Evolutionary conservation across 169 alveolate genomes (phyloP).

Genomic region (Sarcocystis neurona): DNA sequence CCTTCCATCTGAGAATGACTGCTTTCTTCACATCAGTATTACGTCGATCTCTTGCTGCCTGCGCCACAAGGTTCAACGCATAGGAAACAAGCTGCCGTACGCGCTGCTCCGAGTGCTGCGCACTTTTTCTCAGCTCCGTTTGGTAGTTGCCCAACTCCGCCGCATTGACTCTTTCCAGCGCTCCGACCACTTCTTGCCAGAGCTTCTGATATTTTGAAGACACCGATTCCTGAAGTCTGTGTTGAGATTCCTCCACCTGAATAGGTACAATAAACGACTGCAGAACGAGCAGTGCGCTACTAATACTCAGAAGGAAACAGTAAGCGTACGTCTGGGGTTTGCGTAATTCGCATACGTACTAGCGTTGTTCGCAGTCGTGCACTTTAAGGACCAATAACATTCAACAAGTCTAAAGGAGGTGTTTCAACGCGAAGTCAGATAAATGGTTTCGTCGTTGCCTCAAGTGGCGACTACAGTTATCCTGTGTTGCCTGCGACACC

Average conservation of each 20-base stretch:
- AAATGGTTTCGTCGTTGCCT: too few species aligned
- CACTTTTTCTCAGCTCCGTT: background rate
- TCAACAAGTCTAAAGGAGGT: too few species aligned
- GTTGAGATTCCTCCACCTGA: constrained; percentile 12
- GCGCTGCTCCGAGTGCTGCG: constrained; percentile 28
- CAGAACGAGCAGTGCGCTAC: too few species aligned
- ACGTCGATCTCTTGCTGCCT: constrained; percentile 1
- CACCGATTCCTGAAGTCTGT: background rate
- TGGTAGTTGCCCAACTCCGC: constrained; percentile 1
- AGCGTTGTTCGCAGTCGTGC: too few species aligned
- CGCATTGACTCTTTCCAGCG: constrained; percentile 7
- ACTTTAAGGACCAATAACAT: too few species aligned
- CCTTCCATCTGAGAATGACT: constrained; percentile 11
- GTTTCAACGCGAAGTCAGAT: too few species aligned
- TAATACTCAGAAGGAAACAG: too few species aligned
- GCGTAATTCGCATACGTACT: too few species aligned
- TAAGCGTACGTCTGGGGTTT: too few species aligned
- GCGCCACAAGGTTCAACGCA: constrained; percentile 32
- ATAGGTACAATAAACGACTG: too few species aligned
- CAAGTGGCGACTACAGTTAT: too few species aligned
- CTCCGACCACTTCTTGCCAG: constrained; percentile 33
- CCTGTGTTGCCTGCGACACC: too few species aligned
- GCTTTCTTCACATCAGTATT: constrained; percentile 31
- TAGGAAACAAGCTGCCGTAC: constrained; percentile 21
- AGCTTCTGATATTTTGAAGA: constrained; percentile 24